phyloP scores from a whole-genome alignment of 83 land plant genomes.

The Picea mariana region DNA sequence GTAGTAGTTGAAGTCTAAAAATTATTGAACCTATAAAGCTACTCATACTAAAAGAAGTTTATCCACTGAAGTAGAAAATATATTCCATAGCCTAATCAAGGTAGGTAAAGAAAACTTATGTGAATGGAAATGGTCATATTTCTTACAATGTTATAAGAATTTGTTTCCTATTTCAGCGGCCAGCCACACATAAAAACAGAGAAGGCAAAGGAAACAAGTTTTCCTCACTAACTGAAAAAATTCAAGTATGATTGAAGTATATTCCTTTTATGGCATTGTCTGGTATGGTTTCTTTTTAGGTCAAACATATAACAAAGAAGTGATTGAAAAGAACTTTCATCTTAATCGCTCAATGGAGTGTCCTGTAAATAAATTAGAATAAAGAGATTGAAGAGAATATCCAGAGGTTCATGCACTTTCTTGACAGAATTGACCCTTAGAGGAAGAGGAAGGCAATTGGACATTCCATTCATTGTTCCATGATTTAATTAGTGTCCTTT shows the following conservation, averaged over 20 bases:
- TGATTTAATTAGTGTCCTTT: not conserved
- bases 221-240: too few relatives aligned
- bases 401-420: not conserved
- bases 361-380: not conserved
- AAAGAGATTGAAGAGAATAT: not conserved
- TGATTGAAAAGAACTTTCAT: not conserved
- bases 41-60: too few relatives aligned
- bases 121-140: not conserved
- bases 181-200: not conserved
- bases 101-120: not conserved
- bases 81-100: not conserved
- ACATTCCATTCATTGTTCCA: not conserved
- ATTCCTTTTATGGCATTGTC: not conserved
- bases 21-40: too few relatives aligned
- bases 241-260: too few relatives aligned
- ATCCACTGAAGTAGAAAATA: too few relatives aligned
- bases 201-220: not conserved
- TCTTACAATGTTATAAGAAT: constrained; percentile 5
- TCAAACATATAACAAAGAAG: not conserved
- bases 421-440: too few relatives aligned
- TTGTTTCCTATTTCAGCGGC: not conserved
- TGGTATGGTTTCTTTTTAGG: not conserved
- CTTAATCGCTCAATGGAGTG: not conserved
- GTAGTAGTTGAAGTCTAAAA: too few relatives aligned
- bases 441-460: not conserved